Evolutionary conservation across 2,329 filamentous ascomycete species (phyloP).

Genomic region (Colletotrichum musae): DNA sequence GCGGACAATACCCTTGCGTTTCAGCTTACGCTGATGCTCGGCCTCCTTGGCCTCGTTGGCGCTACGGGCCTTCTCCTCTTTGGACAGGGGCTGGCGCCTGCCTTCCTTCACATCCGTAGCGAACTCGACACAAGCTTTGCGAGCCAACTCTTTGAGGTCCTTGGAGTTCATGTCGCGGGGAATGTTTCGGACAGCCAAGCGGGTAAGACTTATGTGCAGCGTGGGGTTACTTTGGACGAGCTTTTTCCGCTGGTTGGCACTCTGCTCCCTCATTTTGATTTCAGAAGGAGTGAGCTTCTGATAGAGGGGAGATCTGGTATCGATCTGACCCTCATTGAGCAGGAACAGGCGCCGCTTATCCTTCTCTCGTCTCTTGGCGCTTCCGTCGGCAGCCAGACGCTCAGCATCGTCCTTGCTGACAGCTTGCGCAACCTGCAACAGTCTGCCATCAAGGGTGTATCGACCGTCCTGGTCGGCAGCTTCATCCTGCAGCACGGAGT

Average conservation of each 20-base stretch:
- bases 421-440: conserved; percentile 87
- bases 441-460: conserved; percentile 92
- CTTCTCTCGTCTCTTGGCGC: conserved; percentile 76
- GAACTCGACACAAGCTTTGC: conserved; percentile 94
- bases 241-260: conserved; percentile 87
- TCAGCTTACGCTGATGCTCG: conserved; percentile 83
- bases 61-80: conserved; percentile 87
- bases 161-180: conserved; percentile 88
- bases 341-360: conserved; percentile 94
- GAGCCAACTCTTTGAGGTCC: conserved; percentile 90
- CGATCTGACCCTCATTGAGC: conserved; percentile 87
- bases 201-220: conserved; percentile 89
- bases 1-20: conserved; percentile 88
- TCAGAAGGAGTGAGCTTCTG: conserved; percentile 83
- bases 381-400: conserved; percentile 80
- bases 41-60: conserved; percentile 85
- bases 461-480: conserved; percentile 83
- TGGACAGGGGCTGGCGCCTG: conserved; percentile 83
- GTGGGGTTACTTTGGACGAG: conserved; percentile 93
- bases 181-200: conserved; percentile 92
- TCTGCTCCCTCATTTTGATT: conserved; percentile 89
- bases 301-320: conserved; percentile 83
- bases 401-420: conserved; percentile 87
- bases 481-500: conserved; percentile 91
- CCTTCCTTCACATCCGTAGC: conserved; percentile 89